Base-by-base conservation (phyloP, 2,329 filamentous ascomycete genomes). In the Verticillium klebahnii region DNA sequence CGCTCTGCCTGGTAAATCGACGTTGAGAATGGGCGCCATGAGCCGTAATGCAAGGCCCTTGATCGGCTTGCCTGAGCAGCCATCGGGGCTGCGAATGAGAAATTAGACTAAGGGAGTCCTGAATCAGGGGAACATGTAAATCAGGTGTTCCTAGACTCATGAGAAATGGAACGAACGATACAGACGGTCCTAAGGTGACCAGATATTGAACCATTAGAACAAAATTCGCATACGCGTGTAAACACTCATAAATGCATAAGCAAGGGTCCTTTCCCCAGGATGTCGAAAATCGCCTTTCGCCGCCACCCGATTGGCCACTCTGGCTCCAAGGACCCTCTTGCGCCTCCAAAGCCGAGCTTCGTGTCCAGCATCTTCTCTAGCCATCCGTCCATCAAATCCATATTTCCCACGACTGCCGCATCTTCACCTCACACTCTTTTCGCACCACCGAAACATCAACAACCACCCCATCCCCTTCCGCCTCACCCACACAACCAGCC, bases 301-400 rank as follows among this genome's bases (percentile, higher is more conserved):
- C 45, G 34, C n/a, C 60, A 62, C 68, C 61, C 67, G 58, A 75
- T 74, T 75, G 73, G 73, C 29, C 56, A 61, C 36, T 9, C n/a
- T 31, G 11, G 45, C 58, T 56, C 63, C 61, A 60, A 64, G 68
- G 65, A 69, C 63, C 65, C 65, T 69, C 64, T 69, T 68, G 14
- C 31, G 12, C 36, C 9, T 19, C 37, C 29, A 58, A 52, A 58
- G 37, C 57, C 57, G 57, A 58, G 57, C 57, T 58, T 50, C 45
- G 45, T 50, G 45, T 50, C 57, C 57, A 58, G 57, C 67, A 67
- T 65, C 68, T 67, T 50, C 45, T 50, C 19, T 23, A 8, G 19
- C 45, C 45, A 6, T 50, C 45, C 45, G 45, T 66, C 64, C 63
- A 69, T 66, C 65, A 32, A 61, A 54, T 40, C 56, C 56, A 50